Evolutionary conservation across 2,329 filamentous ascomycete genomes (phyloP).

Genomic region (Orbilia javanica): DNA sequence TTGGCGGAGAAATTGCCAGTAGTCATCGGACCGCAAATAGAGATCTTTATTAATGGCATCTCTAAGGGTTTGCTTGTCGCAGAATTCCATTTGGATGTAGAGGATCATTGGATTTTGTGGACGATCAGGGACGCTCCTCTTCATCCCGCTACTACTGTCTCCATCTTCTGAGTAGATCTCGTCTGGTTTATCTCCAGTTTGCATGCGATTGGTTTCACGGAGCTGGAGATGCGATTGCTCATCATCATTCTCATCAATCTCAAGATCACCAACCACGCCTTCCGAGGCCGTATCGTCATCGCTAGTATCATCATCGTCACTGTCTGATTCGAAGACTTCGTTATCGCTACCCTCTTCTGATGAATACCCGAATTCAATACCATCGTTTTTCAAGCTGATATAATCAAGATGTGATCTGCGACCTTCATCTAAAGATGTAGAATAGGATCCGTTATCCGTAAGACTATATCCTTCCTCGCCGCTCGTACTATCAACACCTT

Average conservation of each 20-base stretch:
- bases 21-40: constrained; percentile 79
- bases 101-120: constrained; percentile 73
- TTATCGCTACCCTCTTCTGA: constrained; percentile 66
- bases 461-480: constrained; percentile 53
- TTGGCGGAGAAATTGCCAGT: constrained; percentile 92
- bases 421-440: constrained; percentile 63
- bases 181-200: constrained; percentile 65
- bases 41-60: constrained; percentile 85
- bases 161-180: constrained; percentile 65
- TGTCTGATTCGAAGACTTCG: constrained; percentile 64
- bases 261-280: constrained; percentile 63
- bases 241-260: constrained; percentile 66
- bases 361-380: constrained; percentile 74
- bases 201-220: constrained; percentile 63
- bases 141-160: constrained; percentile 14
- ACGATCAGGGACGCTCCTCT: constrained; percentile 64
- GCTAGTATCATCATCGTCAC: constrained; percentile 64
- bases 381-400: constrained; percentile 54
- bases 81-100: constrained; percentile 99
- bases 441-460: constrained; percentile 40
- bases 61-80: constrained; percentile 90
- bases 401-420: constrained; percentile 62
- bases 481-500: constrained; percentile 43
- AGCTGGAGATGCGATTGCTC: constrained; percentile 63
- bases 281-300: constrained; percentile 52